A percentile compares a stretch with the other conserved stretches of the same genome.
phyloP scores from a whole-genome alignment of 1,139 yeast genomes.

The Sugiyamaella xylanicola region DNA sequence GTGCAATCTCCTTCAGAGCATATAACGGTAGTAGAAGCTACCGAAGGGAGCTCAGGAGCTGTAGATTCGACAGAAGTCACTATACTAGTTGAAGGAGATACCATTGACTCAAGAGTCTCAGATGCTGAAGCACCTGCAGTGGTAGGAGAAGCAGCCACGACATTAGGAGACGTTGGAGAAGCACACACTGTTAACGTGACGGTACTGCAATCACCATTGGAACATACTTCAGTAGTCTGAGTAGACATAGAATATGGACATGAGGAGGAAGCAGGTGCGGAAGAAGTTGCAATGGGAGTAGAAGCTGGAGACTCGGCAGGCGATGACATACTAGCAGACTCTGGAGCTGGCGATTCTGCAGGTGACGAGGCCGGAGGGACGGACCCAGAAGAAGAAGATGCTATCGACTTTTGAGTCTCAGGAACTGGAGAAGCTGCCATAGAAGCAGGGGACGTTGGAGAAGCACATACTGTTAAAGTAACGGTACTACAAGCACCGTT shows the following conservation, averaged over 20 bases:
- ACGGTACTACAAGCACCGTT: slow-evolving; percentile 6
- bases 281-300: too few species aligned
- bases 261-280: too few species aligned
- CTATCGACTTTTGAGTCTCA: background rate
- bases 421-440: background rate
- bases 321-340: too few species aligned
- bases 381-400: background rate
- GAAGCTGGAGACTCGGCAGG: background rate
- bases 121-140: background rate
- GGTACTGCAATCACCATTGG: too few species aligned
- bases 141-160: background rate
- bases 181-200: background rate
- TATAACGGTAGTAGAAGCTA: background rate
- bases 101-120: background rate
- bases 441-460: background rate
- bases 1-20: background rate
- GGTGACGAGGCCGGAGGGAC: too few species aligned
- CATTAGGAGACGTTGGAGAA: background rate
- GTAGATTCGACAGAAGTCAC: background rate
- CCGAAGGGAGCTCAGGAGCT: background rate
- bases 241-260: background rate
- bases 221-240: too few species aligned
- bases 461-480: background rate
- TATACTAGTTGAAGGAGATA: background rate
- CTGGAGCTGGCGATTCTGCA: too few species aligned